Percentiles rank a stretch among this genome's conserved stretches.
Conservation (phyloP, 257 asterid species). For the Eustoma russellianum region DNA sequence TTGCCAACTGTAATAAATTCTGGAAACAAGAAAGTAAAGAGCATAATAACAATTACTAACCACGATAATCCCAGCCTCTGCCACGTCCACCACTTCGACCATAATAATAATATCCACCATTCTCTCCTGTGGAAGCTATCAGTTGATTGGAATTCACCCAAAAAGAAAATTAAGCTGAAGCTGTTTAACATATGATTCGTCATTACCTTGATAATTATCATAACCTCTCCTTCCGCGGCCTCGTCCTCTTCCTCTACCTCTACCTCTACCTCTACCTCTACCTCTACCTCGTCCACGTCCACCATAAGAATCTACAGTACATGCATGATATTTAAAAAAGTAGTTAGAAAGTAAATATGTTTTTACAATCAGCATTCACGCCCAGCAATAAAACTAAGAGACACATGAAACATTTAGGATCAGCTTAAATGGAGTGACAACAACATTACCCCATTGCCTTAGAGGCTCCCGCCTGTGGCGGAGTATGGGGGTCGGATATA, state of each 20-base stretch:
- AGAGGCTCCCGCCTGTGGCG: no score
- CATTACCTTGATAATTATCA: constrained; percentile 45
- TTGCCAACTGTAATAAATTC: no score
- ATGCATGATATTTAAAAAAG: background rate
- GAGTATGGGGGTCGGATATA: no score
- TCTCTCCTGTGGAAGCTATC: constrained; percentile 9
- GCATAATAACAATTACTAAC: constrained; percentile 15
- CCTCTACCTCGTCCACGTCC: constrained; percentile 26
- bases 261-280: constrained; percentile 26
- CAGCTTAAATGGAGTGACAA: no score
- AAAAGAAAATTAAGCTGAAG: no score
- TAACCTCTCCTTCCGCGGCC: constrained; percentile 30
- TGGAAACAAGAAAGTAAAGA: no score
- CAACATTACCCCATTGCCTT: no score
- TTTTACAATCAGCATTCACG: background rate
- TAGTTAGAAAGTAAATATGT: background rate
- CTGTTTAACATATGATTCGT: background rate
- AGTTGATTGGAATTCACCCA: no score
- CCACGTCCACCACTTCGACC: constrained; percentile 35
- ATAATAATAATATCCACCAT: constrained; percentile 21
- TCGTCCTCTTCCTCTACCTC: constrained; percentile 17
- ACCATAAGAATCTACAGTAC: constrained; percentile 21
- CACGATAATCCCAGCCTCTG: constrained; percentile 44
- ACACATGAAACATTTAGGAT: background rate
- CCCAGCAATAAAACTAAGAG: background rate